Base-by-base conservation (phyloP, 345 rosid genomes). In the Clarkia xantiana region DNA sequence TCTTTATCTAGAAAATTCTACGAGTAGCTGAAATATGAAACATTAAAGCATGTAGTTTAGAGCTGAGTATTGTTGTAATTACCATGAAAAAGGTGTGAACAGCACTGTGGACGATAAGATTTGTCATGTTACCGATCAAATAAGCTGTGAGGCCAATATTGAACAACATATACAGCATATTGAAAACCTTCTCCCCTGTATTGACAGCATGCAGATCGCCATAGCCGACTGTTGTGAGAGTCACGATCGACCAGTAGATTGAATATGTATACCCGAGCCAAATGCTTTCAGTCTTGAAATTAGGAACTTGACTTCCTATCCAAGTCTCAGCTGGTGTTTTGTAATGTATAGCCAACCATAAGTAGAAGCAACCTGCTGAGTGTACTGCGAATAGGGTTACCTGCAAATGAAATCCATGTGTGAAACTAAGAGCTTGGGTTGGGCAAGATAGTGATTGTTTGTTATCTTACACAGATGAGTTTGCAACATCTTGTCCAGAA, bases 181-280 rank as follows among this genome's bases (percentile, higher is more conserved):
- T 86, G 55, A 86, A 90, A n/a, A 72, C 16, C 70, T 90, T 73
- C 73, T 86, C 95, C 45, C 62, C 73, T 0, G 69, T 64, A 44
- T 90, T 86, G 3, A 83, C 68, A 0, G 96, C 84, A 45, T 77
- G 84, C 54, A 90, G 51, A 60, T 90, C 97, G 13, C 97, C 97
- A 23, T 90, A 90, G 46, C 97, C 96, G 2, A 86, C 95, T 0
- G 94, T 83, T 23, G 91, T 76, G 59, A 90, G 89, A 45, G 97
- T 90, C 59, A 81, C 94, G 25, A 81, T 76, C 11, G 97, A 83
- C 95, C 95, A 90, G 64, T 90, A 90, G 55, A 90, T 67, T 58
- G 97, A 86, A 44, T 86, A 90, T 14, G 86, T 90, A 70, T 90
- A 90, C 48, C 96, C 79, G 22, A 79, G 57, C 94, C 96, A 86